Conservation (phyloP, 2,329 filamentous ascomycete genomes). For the Podosphaera aphanis region DNA sequence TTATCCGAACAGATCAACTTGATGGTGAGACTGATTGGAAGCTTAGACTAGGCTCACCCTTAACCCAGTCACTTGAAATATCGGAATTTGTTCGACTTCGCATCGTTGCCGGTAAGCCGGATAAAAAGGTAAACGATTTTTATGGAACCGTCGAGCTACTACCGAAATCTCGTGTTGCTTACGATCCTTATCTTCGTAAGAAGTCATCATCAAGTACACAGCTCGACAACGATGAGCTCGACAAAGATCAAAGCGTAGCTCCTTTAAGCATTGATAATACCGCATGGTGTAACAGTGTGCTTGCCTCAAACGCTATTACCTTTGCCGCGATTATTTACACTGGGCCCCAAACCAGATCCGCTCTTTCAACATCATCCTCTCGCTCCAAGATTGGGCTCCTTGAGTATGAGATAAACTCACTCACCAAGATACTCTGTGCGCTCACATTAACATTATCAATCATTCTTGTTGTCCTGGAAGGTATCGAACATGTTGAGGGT, state of each 20-base stretch:
- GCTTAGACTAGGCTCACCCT: constrained; percentile 59
- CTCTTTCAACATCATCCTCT: constrained; percentile 74
- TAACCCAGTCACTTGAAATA: constrained; percentile 57
- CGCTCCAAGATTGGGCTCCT: constrained; percentile 83
- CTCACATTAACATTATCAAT: constrained; percentile 72
- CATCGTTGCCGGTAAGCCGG: constrained; percentile 71
- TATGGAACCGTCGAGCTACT: constrained; percentile 64
- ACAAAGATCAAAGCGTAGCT: constrained; percentile 29
- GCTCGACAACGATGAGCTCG: constrained; percentile 16
- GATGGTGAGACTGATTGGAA: constrained; percentile 99
- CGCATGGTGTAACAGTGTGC: constrained; percentile 93
- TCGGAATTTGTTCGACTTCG: constrained; percentile 46
- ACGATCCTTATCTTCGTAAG: constrained; percentile 20
- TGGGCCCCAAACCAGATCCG: constrained; percentile 78
- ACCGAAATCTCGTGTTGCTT: constrained; percentile 26
- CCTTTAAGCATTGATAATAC: constrained; percentile 88
- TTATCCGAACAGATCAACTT: constrained; percentile 89
- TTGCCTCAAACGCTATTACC: constrained; percentile 76
- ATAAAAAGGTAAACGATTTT: constrained; percentile 88
- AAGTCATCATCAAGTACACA: constrained; percentile 6
- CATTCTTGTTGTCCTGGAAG: constrained; percentile 67
- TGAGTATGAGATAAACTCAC: constrained; percentile 87
- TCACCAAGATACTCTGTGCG: constrained; percentile 87
- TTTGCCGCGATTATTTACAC: constrained; percentile 86
- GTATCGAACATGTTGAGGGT: constrained; percentile 43